A percentile compares a stretch with the other conserved stretches of the same genome.
Conservation (phyloP, 768 basidiomycete species). For the Dioszegia crocea region DNA sequence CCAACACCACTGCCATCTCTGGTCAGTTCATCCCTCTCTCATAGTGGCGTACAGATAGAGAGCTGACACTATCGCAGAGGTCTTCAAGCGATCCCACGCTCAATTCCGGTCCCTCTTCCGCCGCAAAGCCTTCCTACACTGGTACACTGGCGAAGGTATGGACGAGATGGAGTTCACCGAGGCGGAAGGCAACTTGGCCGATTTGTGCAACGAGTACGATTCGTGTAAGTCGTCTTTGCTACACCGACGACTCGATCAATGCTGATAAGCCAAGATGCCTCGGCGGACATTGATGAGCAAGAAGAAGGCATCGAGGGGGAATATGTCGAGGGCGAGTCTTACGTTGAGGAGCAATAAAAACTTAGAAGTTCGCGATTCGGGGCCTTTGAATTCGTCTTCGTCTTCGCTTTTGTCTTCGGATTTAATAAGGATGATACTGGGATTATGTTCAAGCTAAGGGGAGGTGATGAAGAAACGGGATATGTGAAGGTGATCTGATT, state of each 20-base stretch:
- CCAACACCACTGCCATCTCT: slow-evolving; percentile 43
- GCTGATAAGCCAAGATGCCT: slow-evolving; percentile 13
- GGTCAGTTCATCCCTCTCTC: not conserved
- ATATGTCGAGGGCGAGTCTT: slow-evolving; percentile 13
- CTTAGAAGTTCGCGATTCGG: no score
- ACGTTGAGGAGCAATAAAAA: slow-evolving; percentile 1
- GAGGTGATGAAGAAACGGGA: no score
- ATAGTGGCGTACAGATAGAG: not conserved
- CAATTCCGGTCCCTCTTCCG: slow-evolving; percentile 42
- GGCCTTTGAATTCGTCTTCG: no score
- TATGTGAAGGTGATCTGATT: no score
- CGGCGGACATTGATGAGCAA: slow-evolving; percentile 31
- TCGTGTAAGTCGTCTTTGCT: slow-evolving; percentile 18
- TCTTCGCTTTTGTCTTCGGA: no score
- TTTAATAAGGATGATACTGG: no score
- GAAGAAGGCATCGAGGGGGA: slow-evolving; percentile 10
- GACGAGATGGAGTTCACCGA: slow-evolving; percentile 43
- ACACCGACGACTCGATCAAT: not conserved
- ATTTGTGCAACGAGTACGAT: slow-evolving; percentile 43
- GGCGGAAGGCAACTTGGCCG: slow-evolving; percentile 42
- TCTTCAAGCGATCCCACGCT: slow-evolving; percentile 42
- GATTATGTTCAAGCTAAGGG: no score
- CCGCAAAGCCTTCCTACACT: slow-evolving; percentile 38
- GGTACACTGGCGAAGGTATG: slow-evolving; percentile 46
- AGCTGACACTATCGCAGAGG: slow-evolving; percentile 17